phyloP scores from a whole-genome alignment of 305 asterid genomes.

The Andrographis paniculata region DNA sequence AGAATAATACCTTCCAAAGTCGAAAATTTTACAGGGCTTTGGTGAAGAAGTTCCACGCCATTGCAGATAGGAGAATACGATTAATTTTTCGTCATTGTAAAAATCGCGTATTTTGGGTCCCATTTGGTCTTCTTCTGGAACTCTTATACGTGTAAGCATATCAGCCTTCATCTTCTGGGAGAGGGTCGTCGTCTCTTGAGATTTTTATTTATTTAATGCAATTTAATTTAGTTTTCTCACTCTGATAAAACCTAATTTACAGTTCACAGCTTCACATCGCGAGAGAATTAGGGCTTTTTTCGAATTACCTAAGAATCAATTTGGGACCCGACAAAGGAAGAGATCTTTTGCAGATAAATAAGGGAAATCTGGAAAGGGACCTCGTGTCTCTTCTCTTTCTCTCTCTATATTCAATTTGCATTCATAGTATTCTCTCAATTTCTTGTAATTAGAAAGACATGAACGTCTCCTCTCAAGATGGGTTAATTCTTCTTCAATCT shows the following conservation, averaged over 20 bases:
- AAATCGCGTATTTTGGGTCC: slow-evolving; percentile 14
- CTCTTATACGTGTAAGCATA: slow-evolving; percentile 19
- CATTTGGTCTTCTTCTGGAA: slow-evolving; percentile 5
- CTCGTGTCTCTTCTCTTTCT: not conserved
- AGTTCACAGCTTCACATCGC: not conserved
- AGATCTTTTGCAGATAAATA: slow-evolving; percentile 18
- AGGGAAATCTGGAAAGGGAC: slow-evolving; percentile 12
- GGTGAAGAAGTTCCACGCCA: too few species aligned
- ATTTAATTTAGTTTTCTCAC: too few species aligned
- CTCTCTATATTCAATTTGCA: too few species aligned
- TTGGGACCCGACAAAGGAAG: slow-evolving; percentile 20
- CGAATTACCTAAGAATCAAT: not conserved
- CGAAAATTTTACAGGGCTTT: too few species aligned
- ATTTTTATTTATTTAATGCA: too few species aligned
- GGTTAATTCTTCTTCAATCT: too few species aligned
- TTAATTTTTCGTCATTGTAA: slow-evolving; percentile 14
- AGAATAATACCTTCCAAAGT: too few species aligned
- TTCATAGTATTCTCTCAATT: too few species aligned
- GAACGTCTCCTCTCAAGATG: too few species aligned
- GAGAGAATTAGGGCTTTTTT: too few species aligned
- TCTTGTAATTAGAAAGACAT: too few species aligned
- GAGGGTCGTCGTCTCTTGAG: not conserved
- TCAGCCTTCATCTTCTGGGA: not conserved
- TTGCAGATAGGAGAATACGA: too few species aligned
- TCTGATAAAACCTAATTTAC: not conserved